Percentiles rank a stretch among this genome's conserved stretches.
Conservation (phyloP, 306 rosid species). For the Alnus rubra region DNA sequence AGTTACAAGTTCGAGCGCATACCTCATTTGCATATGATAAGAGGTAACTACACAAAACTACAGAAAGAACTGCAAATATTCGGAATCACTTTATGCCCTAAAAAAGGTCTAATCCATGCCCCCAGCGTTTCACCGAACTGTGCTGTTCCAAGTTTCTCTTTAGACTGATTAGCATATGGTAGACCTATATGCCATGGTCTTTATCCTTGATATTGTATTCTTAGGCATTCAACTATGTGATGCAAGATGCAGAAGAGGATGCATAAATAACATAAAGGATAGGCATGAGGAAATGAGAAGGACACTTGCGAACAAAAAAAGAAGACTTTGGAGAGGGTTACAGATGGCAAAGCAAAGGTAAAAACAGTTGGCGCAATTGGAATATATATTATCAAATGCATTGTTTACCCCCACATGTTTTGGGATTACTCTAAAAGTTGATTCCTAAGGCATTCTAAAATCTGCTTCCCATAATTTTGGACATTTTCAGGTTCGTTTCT, state of each 20-base stretch:
- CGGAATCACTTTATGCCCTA: background rate
- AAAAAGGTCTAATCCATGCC: background rate
- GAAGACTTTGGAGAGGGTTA: background rate
- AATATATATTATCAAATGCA: background rate
- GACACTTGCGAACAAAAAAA: background rate
- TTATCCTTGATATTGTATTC: background rate
- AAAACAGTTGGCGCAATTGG: background rate
- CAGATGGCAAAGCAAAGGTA: background rate
- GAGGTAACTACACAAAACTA: background rate
- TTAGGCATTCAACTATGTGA: background rate
- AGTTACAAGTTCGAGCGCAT: background rate
- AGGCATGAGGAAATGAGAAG: background rate
- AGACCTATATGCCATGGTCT: background rate
- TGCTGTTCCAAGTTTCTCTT: background rate
- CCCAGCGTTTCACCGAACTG: background rate
- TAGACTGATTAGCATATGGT: background rate
- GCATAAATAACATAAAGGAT: background rate
- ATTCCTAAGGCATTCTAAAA: background rate
- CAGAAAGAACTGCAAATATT: background rate
- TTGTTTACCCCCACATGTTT: background rate
- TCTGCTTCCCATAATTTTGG: background rate
- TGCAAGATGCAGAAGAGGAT: background rate
- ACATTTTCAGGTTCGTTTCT: background rate
- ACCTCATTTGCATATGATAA: background rate
- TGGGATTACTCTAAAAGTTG: background rate